Evolutionary conservation across 768 basidiomycete species (phyloP).

Genomic region (Leccinum sublutescens): DNA sequence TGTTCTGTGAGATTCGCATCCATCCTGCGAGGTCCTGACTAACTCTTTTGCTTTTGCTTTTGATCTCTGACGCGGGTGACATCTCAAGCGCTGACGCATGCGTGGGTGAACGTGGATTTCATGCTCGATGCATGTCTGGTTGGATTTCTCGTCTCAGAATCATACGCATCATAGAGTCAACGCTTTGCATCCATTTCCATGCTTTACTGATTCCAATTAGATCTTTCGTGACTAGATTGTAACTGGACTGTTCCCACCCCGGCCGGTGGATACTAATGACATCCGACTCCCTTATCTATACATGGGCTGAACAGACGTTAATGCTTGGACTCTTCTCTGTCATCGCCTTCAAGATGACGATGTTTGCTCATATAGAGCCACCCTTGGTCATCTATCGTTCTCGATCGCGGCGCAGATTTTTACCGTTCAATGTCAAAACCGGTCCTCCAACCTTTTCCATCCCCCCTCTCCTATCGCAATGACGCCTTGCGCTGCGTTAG

Average conservation of each 20-base stretch:
- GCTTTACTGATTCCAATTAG: background rate
- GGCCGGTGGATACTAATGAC: background rate
- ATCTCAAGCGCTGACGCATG: conserved; percentile 77
- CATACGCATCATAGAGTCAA: conserved; percentile 38
- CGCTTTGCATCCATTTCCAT: background rate
- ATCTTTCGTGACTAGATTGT: conserved; percentile 1
- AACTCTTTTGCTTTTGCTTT: background rate
- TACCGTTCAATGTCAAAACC: background rate
- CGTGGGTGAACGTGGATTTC: conserved; percentile 95
- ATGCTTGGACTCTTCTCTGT: background rate
- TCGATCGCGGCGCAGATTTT: background rate
- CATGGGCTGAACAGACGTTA: background rate
- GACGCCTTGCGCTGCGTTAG: conserved; percentile 51
- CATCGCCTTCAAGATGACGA: too few species aligned
- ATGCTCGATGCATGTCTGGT: conserved; percentile 94
- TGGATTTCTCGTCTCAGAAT: conserved; percentile 82
- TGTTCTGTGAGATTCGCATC: conserved; percentile 71
- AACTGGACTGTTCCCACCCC: background rate
- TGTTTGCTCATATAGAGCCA: background rate
- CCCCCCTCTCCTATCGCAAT: conserved; percentile 55
- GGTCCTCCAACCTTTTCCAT: conserved; percentile 62
- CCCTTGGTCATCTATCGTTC: background rate
- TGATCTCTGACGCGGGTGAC: background rate
- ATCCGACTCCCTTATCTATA: background rate
- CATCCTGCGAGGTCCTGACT: background rate